Conservation (phyloP, 331 rosid genomes). For the Stylosanthes scabra region DNA sequence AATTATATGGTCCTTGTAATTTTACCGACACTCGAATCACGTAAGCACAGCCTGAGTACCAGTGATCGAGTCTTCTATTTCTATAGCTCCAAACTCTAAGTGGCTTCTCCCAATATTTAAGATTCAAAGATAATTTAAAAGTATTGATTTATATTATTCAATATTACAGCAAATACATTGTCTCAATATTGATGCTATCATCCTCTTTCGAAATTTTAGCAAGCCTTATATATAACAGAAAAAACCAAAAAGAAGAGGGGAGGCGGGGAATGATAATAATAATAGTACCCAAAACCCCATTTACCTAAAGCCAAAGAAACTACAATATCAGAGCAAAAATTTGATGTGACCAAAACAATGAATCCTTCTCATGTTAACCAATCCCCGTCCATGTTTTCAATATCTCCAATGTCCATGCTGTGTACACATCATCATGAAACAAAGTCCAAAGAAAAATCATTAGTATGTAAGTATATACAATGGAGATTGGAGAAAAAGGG, state of each 20-base stretch:
- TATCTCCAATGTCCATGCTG: conserved; percentile 96
- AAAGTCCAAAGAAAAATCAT: conserved; percentile 33
- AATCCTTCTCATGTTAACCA: conserved; percentile 81
- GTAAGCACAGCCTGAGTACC: background rate
- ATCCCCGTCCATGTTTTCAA: conserved; percentile 85
- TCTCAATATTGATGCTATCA: conserved; percentile 22
- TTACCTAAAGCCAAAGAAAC: conserved; percentile 19
- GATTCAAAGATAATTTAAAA: background rate
- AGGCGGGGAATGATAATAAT: conserved; percentile 4
- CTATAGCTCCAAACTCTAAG: background rate
- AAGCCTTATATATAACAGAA: conserved; percentile 58
- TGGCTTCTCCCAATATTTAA: background rate
- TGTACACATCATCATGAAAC: background rate
- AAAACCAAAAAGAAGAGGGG: conserved; percentile 39
- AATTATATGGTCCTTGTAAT: too few relatives aligned
- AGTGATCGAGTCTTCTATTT: background rate
- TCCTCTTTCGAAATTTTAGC: conserved; percentile 42
- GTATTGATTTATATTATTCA: conserved; percentile 10
- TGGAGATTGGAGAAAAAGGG: background rate
- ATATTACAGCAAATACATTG: conserved; percentile 7
- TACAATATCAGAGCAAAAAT: conserved; percentile 17
- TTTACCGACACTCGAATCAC: background rate
- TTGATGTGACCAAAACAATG: conserved; percentile 41
- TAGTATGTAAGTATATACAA: conserved; percentile 27
- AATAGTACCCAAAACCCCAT: conserved; percentile 31